phyloP scores from a whole-genome alignment of 83 land plant genomes.

The Isoetes engelmannii region DNA sequence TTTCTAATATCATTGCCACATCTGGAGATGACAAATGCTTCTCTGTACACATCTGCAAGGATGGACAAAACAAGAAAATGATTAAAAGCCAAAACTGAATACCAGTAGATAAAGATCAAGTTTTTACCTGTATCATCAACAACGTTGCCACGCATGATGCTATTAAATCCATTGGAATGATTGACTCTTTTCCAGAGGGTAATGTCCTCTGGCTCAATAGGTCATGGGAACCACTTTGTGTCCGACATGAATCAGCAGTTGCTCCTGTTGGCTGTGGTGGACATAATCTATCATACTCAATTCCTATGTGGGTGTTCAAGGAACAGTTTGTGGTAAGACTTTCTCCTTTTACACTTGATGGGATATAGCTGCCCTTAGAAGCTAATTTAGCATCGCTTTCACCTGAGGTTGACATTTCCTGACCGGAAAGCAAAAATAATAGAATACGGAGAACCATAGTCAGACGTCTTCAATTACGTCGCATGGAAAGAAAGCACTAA shows the following conservation, averaged over 20 bases:
- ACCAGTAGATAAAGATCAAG: not conserved
- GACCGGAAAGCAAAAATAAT: too few relatives aligned
- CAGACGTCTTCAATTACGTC: too few relatives aligned
- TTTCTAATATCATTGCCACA: slow-evolving; percentile 68
- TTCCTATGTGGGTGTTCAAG: slow-evolving; percentile 7
- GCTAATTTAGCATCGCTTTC: too few relatives aligned
- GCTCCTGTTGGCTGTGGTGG: slow-evolving; percentile 17
- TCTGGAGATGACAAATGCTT: slow-evolving; percentile 71
- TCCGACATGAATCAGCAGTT: slow-evolving; percentile 11
- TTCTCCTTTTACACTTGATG: not conserved
- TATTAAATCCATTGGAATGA: slow-evolving; percentile 63
- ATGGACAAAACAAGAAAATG: not conserved
- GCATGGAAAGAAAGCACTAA: too few relatives aligned
- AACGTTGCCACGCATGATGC: slow-evolving; percentile 82
- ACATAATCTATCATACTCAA: slow-evolving; percentile 17
- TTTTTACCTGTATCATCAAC: slow-evolving; percentile 78
- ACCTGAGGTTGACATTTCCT: too few relatives aligned
- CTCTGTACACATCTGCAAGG: slow-evolving; percentile 74
- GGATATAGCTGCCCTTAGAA: not conserved
- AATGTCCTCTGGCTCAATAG: not conserved
- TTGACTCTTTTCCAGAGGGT: slow-evolving; percentile 24
- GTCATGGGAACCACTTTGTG: too few relatives aligned
- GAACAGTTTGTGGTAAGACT: slow-evolving; percentile 1
- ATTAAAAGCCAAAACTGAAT: not conserved
- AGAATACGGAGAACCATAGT: too few relatives aligned